phyloP scores from a whole-genome alignment of 306 rosid genomes.

The Cucurbita pepo region DNA sequence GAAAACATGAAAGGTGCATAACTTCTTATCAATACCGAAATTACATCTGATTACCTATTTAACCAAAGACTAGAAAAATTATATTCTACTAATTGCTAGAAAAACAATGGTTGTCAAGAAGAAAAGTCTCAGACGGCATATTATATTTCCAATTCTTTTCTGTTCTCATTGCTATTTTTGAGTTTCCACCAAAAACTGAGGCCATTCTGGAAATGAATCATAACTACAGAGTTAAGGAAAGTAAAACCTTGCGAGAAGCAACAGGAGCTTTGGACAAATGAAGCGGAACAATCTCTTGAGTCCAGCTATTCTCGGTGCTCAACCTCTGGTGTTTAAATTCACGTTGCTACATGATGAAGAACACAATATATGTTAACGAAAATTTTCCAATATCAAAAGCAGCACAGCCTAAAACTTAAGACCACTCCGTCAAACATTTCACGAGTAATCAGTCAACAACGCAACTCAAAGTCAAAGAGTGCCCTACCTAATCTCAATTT shows the following conservation, averaged over 20 bases:
- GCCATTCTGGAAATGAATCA: not conserved
- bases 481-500: not conserved
- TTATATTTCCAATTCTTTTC: not conserved
- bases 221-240: constrained; percentile 2
- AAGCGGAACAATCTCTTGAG: constrained; percentile 54
- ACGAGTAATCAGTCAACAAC: not conserved
- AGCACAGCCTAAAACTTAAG: not conserved
- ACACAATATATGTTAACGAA: not conserved
- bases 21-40: constrained; percentile 19
- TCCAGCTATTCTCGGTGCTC: constrained; percentile 59
- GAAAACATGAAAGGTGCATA: constrained; percentile 31
- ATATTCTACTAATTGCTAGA: not conserved
- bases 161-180: not conserved
- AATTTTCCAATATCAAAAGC: not conserved
- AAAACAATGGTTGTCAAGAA: not conserved
- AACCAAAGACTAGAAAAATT: not conserved
- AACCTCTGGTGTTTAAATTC: constrained; percentile 32
- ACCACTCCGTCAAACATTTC: not conserved
- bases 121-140: not conserved
- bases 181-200: not conserved
- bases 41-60: constrained; percentile 2
- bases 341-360: constrained; percentile 33
- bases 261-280: constrained; percentile 41
- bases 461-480: constrained; percentile 3
- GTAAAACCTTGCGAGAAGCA: constrained; percentile 61